phyloP scores from a whole-genome alignment of 257 asterid genomes.

The Ballota nigra region DNA sequence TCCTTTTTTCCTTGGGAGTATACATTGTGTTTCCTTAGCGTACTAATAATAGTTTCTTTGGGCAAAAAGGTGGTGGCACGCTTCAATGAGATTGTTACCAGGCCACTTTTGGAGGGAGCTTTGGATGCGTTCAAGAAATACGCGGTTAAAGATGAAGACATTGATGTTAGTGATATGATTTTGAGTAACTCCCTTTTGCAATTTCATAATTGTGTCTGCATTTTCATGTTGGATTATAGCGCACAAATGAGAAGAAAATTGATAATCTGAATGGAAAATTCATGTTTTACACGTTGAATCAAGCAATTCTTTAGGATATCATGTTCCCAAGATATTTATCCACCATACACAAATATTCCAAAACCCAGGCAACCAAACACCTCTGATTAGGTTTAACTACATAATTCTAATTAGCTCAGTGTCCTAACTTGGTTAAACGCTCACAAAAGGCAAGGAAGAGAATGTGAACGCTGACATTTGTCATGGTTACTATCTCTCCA shows the following conservation, averaged over 20 bases:
- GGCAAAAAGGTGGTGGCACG: conserved; percentile 85
- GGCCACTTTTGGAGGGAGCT: conserved; percentile 86
- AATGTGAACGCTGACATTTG: background rate
- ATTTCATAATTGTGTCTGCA: conserved; percentile 1
- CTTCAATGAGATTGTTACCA: conserved; percentile 90
- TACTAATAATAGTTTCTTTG: conserved; percentile 17
- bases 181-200: background rate
- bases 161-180: conserved; percentile 60
- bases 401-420: background rate
- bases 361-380: background rate
- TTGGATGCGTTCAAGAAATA: conserved; percentile 80
- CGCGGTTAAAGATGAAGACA: conserved; percentile 78
- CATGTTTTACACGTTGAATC: background rate
- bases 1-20: background rate
- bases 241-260: background rate
- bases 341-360: background rate
- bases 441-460: background rate
- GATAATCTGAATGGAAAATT: background rate
- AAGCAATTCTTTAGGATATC: background rate
- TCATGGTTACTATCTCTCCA: background rate
- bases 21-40: background rate
- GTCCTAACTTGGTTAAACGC: background rate
- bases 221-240: background rate
- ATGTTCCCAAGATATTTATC: background rate
- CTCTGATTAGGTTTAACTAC: background rate